Evolutionary conservation across 1,284 basidiomycete species (phyloP).

Genomic region (Coniophora puteana): DNA sequence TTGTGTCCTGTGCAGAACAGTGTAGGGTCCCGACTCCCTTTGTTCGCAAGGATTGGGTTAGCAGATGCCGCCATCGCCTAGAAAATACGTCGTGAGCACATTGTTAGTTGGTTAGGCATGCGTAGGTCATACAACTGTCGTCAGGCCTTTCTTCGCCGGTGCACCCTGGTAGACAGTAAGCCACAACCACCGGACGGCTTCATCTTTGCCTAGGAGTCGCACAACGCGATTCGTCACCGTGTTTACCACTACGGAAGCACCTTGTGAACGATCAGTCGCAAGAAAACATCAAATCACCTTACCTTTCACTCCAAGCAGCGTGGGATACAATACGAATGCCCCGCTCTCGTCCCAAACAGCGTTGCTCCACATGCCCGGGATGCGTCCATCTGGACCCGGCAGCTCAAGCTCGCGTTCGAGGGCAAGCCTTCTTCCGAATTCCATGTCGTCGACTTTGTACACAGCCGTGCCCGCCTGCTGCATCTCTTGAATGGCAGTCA

Average conservation of each 20-base stretch:
- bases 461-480: conserved; percentile 91
- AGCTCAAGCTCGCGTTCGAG: conserved; percentile 89
- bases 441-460: conserved; percentile 97
- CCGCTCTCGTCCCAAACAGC: conserved; percentile 97
- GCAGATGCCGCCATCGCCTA: conserved; percentile 93
- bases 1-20: conserved; percentile 94
- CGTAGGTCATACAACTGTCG: conserved; percentile 61
- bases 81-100: too few species aligned
- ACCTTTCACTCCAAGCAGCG: conserved; percentile 95
- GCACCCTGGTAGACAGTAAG: conserved; percentile 91
- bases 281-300: conserved; percentile 13
- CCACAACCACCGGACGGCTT: conserved; percentile 89
- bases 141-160: conserved; percentile 82
- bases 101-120: conserved; percentile 3
- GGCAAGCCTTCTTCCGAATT: conserved; percentile 95
- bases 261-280: neutral
- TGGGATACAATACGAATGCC: conserved; percentile 90
- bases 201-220: conserved; percentile 90
- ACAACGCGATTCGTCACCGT: conserved; percentile 92
- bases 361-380: conserved; percentile 75
- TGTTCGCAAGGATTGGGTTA: conserved; percentile 90
- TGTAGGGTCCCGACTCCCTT: conserved; percentile 83
- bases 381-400: conserved; percentile 63
- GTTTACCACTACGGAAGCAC: conserved; percentile 75
- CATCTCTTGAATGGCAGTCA: conserved; percentile 93